Conservation (phyloP, 164 flowering plant genomes). For the Berberis vulgaris region DNA sequence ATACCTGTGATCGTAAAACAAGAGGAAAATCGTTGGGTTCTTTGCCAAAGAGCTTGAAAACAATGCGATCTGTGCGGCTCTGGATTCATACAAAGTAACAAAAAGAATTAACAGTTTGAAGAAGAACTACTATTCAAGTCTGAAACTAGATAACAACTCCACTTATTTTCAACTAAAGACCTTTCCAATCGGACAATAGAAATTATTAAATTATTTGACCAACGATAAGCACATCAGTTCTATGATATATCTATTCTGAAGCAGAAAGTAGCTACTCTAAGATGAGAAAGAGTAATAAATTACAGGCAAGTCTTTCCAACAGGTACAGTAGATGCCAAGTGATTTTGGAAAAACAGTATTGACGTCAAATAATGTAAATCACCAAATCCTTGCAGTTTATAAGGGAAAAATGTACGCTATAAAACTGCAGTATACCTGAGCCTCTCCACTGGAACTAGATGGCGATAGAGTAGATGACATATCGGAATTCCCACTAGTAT, state of each 20-base stretch:
- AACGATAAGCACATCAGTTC: too few species aligned
- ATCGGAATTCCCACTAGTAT: slow-evolving; percentile 78
- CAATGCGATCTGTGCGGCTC: slow-evolving; percentile 79
- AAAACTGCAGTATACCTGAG: slow-evolving; percentile 45
- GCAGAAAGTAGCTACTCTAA: too few species aligned
- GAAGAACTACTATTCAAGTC: not conserved
- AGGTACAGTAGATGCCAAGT: too few species aligned
- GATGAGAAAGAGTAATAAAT: too few species aligned
- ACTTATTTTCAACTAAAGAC: too few species aligned
- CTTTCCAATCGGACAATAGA: too few species aligned
- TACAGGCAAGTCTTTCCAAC: too few species aligned
- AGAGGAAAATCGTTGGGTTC: slow-evolving; percentile 67
- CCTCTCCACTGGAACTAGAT: slow-evolving; percentile 85
- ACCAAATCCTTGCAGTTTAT: not conserved
- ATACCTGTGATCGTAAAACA: slow-evolving; percentile 52
- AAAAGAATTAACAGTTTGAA: not conserved
- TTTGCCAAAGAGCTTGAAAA: slow-evolving; percentile 84
- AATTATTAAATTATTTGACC: too few species aligned
- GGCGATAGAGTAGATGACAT: slow-evolving; percentile 73
- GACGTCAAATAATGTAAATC: not conserved
- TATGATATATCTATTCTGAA: too few species aligned
- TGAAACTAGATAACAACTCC: too few species aligned
- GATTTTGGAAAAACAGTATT: not conserved
- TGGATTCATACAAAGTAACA: slow-evolving; percentile 15
- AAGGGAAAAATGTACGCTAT: not conserved